Evolutionary conservation across 805 yeast genomes (phyloP).

Genomic region (Monosporozyma siamensis): DNA sequence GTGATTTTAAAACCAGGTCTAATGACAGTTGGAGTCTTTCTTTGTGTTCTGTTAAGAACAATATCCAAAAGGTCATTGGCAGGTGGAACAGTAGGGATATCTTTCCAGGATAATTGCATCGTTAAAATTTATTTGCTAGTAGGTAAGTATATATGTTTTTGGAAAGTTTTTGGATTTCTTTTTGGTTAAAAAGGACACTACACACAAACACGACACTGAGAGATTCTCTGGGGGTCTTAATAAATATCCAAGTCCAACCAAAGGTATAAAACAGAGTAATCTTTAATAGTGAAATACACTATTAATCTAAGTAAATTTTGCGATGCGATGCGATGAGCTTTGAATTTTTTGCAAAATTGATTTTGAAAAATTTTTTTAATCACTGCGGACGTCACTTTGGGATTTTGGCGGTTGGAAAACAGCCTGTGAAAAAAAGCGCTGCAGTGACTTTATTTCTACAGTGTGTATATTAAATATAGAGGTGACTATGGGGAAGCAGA

Average conservation of each 20-base stretch:
- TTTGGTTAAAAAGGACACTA: not conserved
- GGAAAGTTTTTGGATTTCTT: too few relatives aligned
- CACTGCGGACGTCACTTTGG: conserved; percentile 1
- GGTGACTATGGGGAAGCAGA: too few relatives aligned
- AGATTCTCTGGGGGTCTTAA: not conserved
- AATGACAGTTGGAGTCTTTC: conserved; percentile 98
- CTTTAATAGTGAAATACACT: too few relatives aligned
- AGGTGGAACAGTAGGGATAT: conserved; percentile 89
- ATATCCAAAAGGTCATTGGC: conserved; percentile 92
- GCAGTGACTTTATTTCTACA: too few relatives aligned
- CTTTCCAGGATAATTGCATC: conserved; percentile 99
- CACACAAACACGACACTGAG: conserved; percentile 1
- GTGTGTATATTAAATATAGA: not conserved
- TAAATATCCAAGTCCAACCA: too few relatives aligned
- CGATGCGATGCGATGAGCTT: conserved; percentile 9
- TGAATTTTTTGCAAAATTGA: not conserved
- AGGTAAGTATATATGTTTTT: too few relatives aligned
- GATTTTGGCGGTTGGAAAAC: not conserved
- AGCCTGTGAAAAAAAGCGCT: too few relatives aligned
- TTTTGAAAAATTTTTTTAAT: conserved; percentile 5
- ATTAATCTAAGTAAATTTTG: not conserved
- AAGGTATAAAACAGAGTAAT: too few relatives aligned
- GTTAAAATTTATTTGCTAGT: not conserved
- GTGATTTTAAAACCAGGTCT: conserved; percentile 94
- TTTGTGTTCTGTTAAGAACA: conserved; percentile 92